Base-by-base conservation (phyloP, 2,329 filamentous ascomycete species). In the Fulvia fulva region DNA sequence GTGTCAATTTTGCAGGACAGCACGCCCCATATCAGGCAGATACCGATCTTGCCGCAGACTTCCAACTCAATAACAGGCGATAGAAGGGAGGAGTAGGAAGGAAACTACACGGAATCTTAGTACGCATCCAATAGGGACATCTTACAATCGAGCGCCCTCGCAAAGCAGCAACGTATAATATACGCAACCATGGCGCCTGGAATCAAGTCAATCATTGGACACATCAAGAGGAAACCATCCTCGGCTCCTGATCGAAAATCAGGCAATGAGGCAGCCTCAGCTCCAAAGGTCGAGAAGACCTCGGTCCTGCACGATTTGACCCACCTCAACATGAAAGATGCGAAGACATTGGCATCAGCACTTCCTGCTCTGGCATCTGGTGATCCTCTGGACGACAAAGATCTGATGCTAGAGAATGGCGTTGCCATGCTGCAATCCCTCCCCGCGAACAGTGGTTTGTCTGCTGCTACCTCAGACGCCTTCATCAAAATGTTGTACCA, bases 401-500 rank as follows among this genome's bases (percentile, higher is more conserved):
- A 79, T 30, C 67, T 77, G 5, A 57, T 80, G 56, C 74, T 81
- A 21, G 81, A 83, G 62, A 70, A 82, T 69, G 80, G 78, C 19
- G 79, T 83, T 1, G 68, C 76, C 12, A 80, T 82, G 77, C 74
- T 83, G 21, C 80, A 82, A 61, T 70, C 72, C 1, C 68, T 82
- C n/a, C 80, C 80, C 8, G 61, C 70, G 14, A 79, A 81, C 68
- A 81, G 79, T 63, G 75, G 78, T 12, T 70, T 81, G n/a, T 75
- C 76, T 51, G 66, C 74, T 44, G 76, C 72, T n/a, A 72, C 80
- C 6, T 79, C 79, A 3, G 75, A 80, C 68, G 75, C 74, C 22
- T 82, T 82, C 68, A 81, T 82, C 58, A 71, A 71, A 5, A 80
- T 81, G 79, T 73, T 83, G 3, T 83, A 77, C 74, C 67, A 78